Evolutionary conservation across 2,329 filamentous ascomycete species (phyloP).

Genomic region (Fusarium sp.): DNA sequence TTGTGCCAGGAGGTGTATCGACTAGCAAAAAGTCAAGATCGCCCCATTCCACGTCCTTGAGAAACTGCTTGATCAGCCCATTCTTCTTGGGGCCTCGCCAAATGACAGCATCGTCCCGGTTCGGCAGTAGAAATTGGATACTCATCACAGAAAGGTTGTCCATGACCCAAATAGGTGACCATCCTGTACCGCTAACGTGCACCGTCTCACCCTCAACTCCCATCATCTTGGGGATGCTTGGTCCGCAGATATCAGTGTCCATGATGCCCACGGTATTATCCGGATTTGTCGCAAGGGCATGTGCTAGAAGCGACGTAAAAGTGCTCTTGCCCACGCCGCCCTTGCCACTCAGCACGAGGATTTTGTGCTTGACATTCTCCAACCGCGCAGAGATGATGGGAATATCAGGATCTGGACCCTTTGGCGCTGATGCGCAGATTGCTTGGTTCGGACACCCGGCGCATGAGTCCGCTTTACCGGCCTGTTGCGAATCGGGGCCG

Average conservation of each 20-base stretch:
- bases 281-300: slow-evolving; percentile 87
- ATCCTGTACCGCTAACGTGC: slow-evolving; percentile 88
- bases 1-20: slow-evolving; percentile 95
- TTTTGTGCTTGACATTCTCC: slow-evolving; percentile 86
- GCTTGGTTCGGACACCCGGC: slow-evolving; percentile 95
- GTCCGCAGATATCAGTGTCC: slow-evolving; percentile 98
- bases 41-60: slow-evolving; percentile 98
- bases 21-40: slow-evolving; percentile 93
- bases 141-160: slow-evolving; percentile 97
- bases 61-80: slow-evolving; percentile 95
- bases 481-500: slow-evolving; percentile 83
- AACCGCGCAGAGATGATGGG: slow-evolving; percentile 88
- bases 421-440: slow-evolving; percentile 94
- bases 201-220: slow-evolving; percentile 95
- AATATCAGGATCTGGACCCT: slow-evolving; percentile 95
- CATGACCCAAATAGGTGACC: slow-evolving; percentile 95
- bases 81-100: slow-evolving; percentile 99
- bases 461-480: slow-evolving; percentile 83
- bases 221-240: slow-evolving; percentile 98
- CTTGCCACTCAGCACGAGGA: slow-evolving; percentile 93
- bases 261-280: slow-evolving; percentile 89
- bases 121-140: slow-evolving; percentile 97
- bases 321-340: slow-evolving; percentile 97
- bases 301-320: slow-evolving; percentile 87
- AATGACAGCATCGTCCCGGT: slow-evolving; percentile 93